Base-by-base conservation (phyloP, 768 basidiomycete genomes). In the Hygrophoropsis aurantiaca region DNA sequence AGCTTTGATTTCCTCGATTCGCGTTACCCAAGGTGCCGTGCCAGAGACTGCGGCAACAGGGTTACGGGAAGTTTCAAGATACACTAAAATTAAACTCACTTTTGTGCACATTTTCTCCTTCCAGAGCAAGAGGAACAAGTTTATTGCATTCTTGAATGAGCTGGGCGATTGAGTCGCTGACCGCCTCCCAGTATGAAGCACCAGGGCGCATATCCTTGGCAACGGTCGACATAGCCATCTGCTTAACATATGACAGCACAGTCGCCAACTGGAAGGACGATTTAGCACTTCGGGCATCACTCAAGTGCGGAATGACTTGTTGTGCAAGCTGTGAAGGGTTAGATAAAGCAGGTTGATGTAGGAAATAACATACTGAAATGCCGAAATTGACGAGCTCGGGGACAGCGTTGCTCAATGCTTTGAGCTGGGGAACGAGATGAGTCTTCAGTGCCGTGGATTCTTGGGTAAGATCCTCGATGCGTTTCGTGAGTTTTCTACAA, bases 351-450 rank as follows among this genome's bases (percentile, higher is more conserved):
- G 2, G 33, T 16, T 24, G 21, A 13, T 11, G 21, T 11, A 8
- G 21, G 23, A 5, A 42, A 39, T 25, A 8, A 62, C 84, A 44
- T 50, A 91, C 92, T 44, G 89, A 87, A 46, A 97, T 89, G 61
- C 91, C 91, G 61, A 95, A 90, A 67, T 94, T 91, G 53, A 93
- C 85, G 9, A 93, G 78, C 50, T 90, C 89, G 1, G 85, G 82
- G 1, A 91, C 83, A 23, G 78, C 72, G 47, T 87, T 82, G 57
- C 79, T 82, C n/a, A 92, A 64, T 3, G 74, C 73, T 51, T 87
- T 81, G 60, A 94, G 79, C 38, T 88, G 87, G 3, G 84, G 80
- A 11, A 88, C 71, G 23, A 93, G 75, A 58, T 81, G 77, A 0
- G 81, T 68, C 57, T 82, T 85, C 39, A 97, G 74, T 0, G 93